Base-by-base conservation (phyloP, 176 grass and related monocot species). In the Oryza coarctata region DNA sequence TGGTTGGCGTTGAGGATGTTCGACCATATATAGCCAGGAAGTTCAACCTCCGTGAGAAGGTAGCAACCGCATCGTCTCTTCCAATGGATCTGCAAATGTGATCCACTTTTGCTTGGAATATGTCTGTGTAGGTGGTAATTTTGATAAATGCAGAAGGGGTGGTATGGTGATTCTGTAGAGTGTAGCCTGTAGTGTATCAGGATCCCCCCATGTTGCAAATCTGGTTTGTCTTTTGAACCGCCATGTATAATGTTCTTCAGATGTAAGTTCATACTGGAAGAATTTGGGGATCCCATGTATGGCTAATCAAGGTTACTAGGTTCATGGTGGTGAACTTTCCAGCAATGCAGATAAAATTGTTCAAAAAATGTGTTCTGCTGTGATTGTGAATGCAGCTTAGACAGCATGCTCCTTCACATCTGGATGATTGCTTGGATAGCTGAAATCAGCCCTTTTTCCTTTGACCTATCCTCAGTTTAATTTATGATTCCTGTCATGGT, bases 1-100 rank as follows among this genome's bases (percentile, higher is more conserved):
- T 97, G 64, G 94, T 84, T 43, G 89, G 89, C 1, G 84, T 84
- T 55, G 86, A 93, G 71, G 94, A 97, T 52, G 94, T 93, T 49
- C 86, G 94, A 18, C 91, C 89, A 25, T 64, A 75, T 39, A 89
- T 97, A 70, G 88, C 82, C 2, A 84, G 86, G 68, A 97, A 93
- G 65, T 97, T 93, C 64, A 91, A 93, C 68, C 87, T 97, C 60
- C 89, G 79, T 10, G 86, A 83, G 63, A 97, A 91, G 88, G 91
- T 97, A 9, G 88, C 84, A 7, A 52, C 84, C 2, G 84, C 94
- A 14, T 62, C 84, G 8, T 93, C 88, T 84, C 79, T 97, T 18
- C 61, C 94, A 17, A 78, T 97, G 74, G 82, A 91, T 49, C 89
- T 97, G 39, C 71, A 86, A 68, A 55, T 83, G 60, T 83, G 67